Evolutionary conservation across 805 yeast genomes (phyloP), one percentile per base, ranked within the genome.

Genomic region (Zygotorulaspora sp.): DNA sequence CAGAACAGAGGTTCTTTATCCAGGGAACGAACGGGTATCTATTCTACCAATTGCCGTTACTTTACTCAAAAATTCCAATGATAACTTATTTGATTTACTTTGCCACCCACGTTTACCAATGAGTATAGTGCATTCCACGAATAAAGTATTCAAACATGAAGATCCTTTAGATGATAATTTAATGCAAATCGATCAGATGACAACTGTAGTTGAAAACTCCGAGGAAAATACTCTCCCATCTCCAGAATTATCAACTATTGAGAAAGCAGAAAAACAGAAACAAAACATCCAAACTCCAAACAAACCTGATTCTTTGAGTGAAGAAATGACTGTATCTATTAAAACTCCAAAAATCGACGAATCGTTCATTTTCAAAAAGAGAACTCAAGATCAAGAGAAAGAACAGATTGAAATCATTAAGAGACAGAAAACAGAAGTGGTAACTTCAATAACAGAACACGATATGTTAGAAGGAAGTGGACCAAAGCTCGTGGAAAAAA

Each of bases 81-180:
- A 77, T 51, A 72, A 68, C 6, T 54, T 74, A 14, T 55, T 80
- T 28, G 75, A 84, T 52, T 67, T 82, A 1, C 67, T 85, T 49
- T 71, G 76, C 37, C 82, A 83, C 50, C 95, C 96, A 28, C 69
- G 92, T 51, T 74, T 86, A 49, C 95, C 96, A 3, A 68, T 60
- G 45, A 52, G 59, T 13, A 44, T 55, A 19, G 41, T 62, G 24
- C 54, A 61, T 30, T 50, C 50, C 23, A 45, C 59, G 44, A 25
- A 45, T 51, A 27, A 53, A 45, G 42, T 56, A 36, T 23, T 50
- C 44, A 53, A 54, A 19, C 44, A 38, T n/a, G 54, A 44, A 6
- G 52, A 46, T 19, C 64, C 53, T 14, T 59, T 50, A 6, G 62
- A 54, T 10, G 57, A 52, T 16, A 63, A 55, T n/a, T 53, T 49